Percentiles rank a stretch among this genome's conserved stretches.
Evolutionary conservation across 495 filamentous ascomycete genomes (phyloP).

Genomic region (Hypoxylon rickii): DNA sequence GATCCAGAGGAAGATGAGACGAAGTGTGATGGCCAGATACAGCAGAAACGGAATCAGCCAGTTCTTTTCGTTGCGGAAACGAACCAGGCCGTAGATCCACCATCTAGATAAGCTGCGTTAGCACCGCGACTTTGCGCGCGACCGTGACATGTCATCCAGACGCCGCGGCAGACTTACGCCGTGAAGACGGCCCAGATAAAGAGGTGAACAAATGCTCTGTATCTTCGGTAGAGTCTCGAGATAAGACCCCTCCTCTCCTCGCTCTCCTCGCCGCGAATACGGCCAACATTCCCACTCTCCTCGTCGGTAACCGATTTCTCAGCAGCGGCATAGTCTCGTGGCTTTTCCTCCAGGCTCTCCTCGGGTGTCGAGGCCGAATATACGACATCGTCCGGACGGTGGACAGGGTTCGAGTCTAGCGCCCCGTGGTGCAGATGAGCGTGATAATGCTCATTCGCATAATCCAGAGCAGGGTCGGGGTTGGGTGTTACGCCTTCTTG

Average conservation of each 20-base stretch:
- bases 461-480: conserved; percentile 49
- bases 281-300: conserved; percentile 41
- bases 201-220: conserved; percentile 28
- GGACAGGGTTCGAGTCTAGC: conserved; percentile 46
- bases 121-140: conserved; percentile 7
- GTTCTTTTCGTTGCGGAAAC: conserved; percentile 71
- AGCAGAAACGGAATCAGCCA: conserved; percentile 88
- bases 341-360: conserved; percentile 43
- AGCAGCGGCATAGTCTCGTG: conserved; percentile 40
- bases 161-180: conserved; percentile 33
- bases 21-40: conserved; percentile 73
- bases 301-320: conserved; percentile 46
- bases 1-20: conserved; percentile 74
- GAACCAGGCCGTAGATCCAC: conserved; percentile 83
- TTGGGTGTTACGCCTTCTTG: conserved; percentile 17
- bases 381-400: conserved; percentile 51
- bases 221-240: conserved; percentile 20
- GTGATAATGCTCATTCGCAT: conserved; percentile 55
- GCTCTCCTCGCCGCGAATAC: conserved; percentile 12
- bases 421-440: conserved; percentile 55
- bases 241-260: not conserved
- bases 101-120: conserved; percentile 57
- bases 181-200: conserved; percentile 39
- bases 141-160: conserved; percentile 11
- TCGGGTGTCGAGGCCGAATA: conserved; percentile 48